These are phyloP conservation scores for Boehmeria nivea DNA, from an alignment of 306 rosid genomes.

Conservation along the genomic window DNA sequence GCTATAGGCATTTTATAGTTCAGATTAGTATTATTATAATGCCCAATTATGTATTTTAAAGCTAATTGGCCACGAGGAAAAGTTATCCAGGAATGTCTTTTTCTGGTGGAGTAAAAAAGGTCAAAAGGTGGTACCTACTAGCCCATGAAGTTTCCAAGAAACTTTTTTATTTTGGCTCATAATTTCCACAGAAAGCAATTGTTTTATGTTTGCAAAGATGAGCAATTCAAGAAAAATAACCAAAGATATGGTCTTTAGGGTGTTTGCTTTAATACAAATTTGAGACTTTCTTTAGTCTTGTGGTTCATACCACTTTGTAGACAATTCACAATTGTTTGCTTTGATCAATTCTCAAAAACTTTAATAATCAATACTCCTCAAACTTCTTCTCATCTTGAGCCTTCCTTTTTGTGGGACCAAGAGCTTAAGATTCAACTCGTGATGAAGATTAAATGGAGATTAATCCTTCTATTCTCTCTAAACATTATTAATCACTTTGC, in stretches of 20 bases:
- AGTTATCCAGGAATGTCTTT: slow-evolving; percentile 23
- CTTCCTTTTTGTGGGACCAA: background rate
- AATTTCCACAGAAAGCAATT: background rate
- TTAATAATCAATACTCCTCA: background rate
- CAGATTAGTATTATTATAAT: background rate
- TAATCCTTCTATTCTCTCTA: background rate
- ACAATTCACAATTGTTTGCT: slow-evolving; percentile 1
- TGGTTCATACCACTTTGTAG: background rate
- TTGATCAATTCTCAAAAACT: slow-evolving; percentile 5
- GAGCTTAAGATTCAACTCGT: background rate
- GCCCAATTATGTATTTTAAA: slow-evolving; percentile 6
- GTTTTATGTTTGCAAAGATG: background rate
- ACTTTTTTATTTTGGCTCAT: slow-evolving; percentile 7
- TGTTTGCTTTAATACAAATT: slow-evolving; percentile 7
- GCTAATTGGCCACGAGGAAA: slow-evolving; percentile 5
- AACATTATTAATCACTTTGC: background rate
- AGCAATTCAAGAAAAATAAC: background rate
- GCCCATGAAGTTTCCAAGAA: slow-evolving; percentile 25
- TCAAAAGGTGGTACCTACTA: slow-evolving; percentile 29
- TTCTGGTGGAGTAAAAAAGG: slow-evolving; percentile 31
- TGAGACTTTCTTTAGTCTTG: slow-evolving; percentile 3
- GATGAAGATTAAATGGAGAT: background rate
- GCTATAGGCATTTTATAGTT: slow-evolving; percentile 34
- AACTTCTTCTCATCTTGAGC: slow-evolving; percentile 5
- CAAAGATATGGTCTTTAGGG: background rate